Evolutionary conservation across 2,329 filamentous ascomycete species (phyloP).

Genomic region (Cladosporium sp.): DNA sequence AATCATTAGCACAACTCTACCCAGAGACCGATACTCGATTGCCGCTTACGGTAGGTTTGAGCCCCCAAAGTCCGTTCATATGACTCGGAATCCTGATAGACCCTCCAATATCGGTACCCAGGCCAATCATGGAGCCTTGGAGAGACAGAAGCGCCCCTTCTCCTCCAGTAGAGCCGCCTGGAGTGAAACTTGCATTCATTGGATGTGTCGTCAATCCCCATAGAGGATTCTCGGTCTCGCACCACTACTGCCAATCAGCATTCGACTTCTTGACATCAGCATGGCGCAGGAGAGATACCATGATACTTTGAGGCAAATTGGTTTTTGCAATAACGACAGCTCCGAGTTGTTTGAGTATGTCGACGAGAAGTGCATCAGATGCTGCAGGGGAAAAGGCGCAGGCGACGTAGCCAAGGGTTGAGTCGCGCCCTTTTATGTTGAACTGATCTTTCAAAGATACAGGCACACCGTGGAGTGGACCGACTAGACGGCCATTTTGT

Average conservation of each 20-base stretch:
- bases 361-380: conserved; percentile 48
- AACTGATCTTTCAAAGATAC: conserved; percentile 55
- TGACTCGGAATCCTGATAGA: conserved; percentile 47
- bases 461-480: conserved; percentile 35
- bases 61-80: conserved; percentile 47
- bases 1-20: neutral
- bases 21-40: no score
- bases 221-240: conserved; percentile 51
- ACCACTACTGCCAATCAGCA: no score
- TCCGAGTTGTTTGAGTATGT: conserved; percentile 47
- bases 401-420: conserved; percentile 50
- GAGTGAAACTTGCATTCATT: conserved; percentile 38
- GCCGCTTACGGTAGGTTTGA: conserved; percentile 46
- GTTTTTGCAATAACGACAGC: conserved; percentile 53
- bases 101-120: conserved; percentile 52
- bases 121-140: conserved; percentile 43
- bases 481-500: conserved; percentile 37
- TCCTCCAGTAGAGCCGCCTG: conserved; percentile 47
- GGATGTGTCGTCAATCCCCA: conserved; percentile 50
- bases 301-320: conserved; percentile 49
- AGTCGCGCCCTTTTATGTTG: conserved; percentile 49
- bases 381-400: conserved; percentile 46
- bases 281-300: conserved; percentile 35
- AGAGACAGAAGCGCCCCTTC: conserved; percentile 40
- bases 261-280: no score